Base-by-base conservation (phyloP, 1,284 basidiomycete species). In the Phylloporus sp. region DNA sequence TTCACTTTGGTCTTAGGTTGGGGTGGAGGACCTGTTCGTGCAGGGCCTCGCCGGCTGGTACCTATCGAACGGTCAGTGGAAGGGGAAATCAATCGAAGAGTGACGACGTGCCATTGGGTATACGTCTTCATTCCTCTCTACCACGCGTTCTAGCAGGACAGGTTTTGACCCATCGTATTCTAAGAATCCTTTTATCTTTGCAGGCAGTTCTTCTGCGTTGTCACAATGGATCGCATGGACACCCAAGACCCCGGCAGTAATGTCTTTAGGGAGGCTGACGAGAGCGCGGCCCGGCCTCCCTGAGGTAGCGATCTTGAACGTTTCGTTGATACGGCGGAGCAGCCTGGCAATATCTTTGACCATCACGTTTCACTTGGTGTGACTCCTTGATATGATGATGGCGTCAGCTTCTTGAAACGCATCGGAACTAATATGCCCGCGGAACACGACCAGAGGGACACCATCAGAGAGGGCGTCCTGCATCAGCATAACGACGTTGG, bases 301-400 rank as follows among this genome's bases (percentile, higher is more conserved):
- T 13, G 95, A 95, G 4, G 94, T 98, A 39, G 98, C 97, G 69
- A 99, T 98, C 80, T 98, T 98, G 88, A 99, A 99, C 0, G 97
- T 98, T 79, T 99, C 97, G 77, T 98, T 99, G 79, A 99, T 98
- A 68, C 97, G 86, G 56, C 97, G 84, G 12, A 97, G 98, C 6
- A 98, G 85, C 79, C 98, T 97, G 31, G 93, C 81, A 67, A 99
- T 95, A 76, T 98, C 96, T 81, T 98, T 98, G 66, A 99, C 94
- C 96, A 98, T 98, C 68, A 99, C 96, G 77, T 99, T 99, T 98
- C 97, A 99, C 79, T 99, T 99, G 32, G 98, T 98, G 82, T 97
- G 99, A 70, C 91, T 91, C 67, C 97, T 85, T 58, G 95, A 98
- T 77, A 99, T 99, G 60, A 98, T 98, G 65, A 99, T 86, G 57